Evolutionary conservation across 306 rosid genomes (phyloP).

Genomic region (Astragalus glycyphyllos): DNA sequence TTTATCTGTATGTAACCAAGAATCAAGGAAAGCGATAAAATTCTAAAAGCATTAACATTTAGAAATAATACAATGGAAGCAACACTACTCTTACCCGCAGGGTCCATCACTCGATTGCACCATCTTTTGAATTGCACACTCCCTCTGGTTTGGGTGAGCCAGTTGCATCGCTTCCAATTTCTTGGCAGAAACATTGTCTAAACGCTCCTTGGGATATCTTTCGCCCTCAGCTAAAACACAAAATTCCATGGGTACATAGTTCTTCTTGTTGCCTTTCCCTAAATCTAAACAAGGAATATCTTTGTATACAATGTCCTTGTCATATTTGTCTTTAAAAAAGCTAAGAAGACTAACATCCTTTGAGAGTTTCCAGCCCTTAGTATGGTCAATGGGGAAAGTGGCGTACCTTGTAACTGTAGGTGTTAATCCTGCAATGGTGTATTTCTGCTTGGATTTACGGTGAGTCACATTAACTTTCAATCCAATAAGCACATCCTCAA

Average conservation of each 20-base stretch:
- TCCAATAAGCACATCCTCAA: slow-evolving; percentile 52
- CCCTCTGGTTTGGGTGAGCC: slow-evolving; percentile 50
- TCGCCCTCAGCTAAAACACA: slow-evolving; percentile 76
- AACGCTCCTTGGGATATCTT: slow-evolving; percentile 63
- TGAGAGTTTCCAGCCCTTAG: slow-evolving; percentile 47
- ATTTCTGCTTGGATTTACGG: slow-evolving; percentile 64
- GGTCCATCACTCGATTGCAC: slow-evolving; percentile 71
- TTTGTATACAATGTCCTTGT: slow-evolving; percentile 50
- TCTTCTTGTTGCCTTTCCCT: slow-evolving; percentile 59
- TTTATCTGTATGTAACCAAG: slow-evolving; percentile 18
- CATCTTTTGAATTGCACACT: slow-evolving; percentile 53
- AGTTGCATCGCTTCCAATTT: slow-evolving; percentile 58
- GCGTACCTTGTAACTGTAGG: slow-evolving; percentile 44
- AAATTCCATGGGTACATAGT: slow-evolving; percentile 77
- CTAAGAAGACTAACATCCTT: slow-evolving; percentile 48
- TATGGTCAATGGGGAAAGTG: slow-evolving; percentile 54
- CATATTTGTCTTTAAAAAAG: slow-evolving; percentile 64
- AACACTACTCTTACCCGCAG: slow-evolving; percentile 63
- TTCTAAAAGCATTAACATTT: background rate
- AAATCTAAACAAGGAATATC: slow-evolving; percentile 80
- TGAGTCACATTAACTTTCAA: slow-evolving; percentile 73
- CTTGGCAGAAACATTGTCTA: slow-evolving; percentile 48
- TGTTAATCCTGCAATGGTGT: slow-evolving; percentile 52
- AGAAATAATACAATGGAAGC: slow-evolving; percentile 24
- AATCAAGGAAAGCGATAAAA: slow-evolving; percentile 34